Evolutionary conservation across 441 rosid species (phyloP), one percentile per base, ranked within the genome.

Genomic region (Heliophila coronopifolia): DNA sequence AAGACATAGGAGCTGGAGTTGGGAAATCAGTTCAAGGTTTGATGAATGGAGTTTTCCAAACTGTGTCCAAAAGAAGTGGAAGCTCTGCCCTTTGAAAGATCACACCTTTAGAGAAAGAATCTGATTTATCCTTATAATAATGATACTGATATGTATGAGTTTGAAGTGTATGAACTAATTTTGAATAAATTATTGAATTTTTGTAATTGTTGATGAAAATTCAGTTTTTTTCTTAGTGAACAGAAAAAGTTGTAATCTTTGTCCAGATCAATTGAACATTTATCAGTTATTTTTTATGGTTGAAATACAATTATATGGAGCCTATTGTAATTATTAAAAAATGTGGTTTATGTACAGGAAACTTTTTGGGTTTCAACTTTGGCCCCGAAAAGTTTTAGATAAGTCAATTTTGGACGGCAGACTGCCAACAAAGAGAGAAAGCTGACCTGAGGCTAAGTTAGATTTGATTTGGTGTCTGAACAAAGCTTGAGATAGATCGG

Each of bases 1-100:
- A 91, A 71, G 84, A 86, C 58, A 83, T 86, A 34, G 80, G 95
- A 58, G 89, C 88, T 14, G 98, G 98, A 46, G 71, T 85, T 68
- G 94, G 96, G 17, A 76, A 71, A 58, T 83, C 96, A 14, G 62
- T 91, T 67, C 95, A 77, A 76, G 88, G 94, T 45, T 66, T 91
- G 56, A 65, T 77, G 53, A 72, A 61, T 58, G 77, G 58, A 61
- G 79, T 82, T 45, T 66, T 86, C 27, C 76, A 56, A 51, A 68
- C 59, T 0, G 28, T 65, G 64, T 65, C 69, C 25, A 55, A 32
- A 27, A 64, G 54, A 2, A 34, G 69, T 27, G 44, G 54, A 17
- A 43, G 58, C 47, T 35, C 58, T 35, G 5, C 58, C 8, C 56
- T 56, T 35, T 63, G 46, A 56, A 48, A 53, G 41, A 12, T 13